Evolutionary conservation across 2,329 filamentous ascomycete species (phyloP), one percentile per base, ranked within the genome.

Genomic region (Sporothrix pseudoabietina): DNA sequence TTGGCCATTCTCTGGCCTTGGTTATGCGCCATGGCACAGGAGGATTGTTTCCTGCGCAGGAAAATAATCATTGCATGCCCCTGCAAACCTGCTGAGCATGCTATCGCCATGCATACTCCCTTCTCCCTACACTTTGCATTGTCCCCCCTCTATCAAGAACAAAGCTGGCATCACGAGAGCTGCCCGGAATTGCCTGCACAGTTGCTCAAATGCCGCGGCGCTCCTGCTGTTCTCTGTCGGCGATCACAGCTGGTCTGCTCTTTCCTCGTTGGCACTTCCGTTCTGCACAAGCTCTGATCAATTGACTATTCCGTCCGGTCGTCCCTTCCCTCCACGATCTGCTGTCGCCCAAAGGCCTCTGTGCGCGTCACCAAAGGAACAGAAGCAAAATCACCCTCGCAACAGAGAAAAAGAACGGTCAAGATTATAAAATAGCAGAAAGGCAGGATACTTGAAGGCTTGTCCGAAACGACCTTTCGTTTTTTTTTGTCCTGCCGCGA

Each of bases 291-390:
- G 39, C 61, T 66, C 39, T 9, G 61, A 44, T 47, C 39, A 47
- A 66, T 47, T 66, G 61, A 39, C 61, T 47, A 30, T 66, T 47
- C 39, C 61, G 39, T 66, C 61, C n/a, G 8, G 10, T 65, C 39
- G 61, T 66, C 39, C 39, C 61, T 44, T 47, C 61, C 61, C 39
- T 66, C 39, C 39, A 63, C 59, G 22, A 47, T 44, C 39, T 44
- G 39, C 22, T 41, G 39, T 65, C 26, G 26, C 26, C n/a, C 9
- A 44, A 16, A 22, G 10, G 12, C 61, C n/a, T 39, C 44, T 49
- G 44, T 66, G 10, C 14, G 39, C 39, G 61, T 66, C 39, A 66
- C 39, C 61, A 44, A 47, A 66, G 39, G 61, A 16, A 30, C n/a
- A 66, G n/a, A 49, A 66, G 30, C 16, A 19, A 66, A 47, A 39